Evolutionary conservation across 2,329 filamentous ascomycete genomes (phyloP).

Genomic region (Pyrenophora tritici-repentis): DNA sequence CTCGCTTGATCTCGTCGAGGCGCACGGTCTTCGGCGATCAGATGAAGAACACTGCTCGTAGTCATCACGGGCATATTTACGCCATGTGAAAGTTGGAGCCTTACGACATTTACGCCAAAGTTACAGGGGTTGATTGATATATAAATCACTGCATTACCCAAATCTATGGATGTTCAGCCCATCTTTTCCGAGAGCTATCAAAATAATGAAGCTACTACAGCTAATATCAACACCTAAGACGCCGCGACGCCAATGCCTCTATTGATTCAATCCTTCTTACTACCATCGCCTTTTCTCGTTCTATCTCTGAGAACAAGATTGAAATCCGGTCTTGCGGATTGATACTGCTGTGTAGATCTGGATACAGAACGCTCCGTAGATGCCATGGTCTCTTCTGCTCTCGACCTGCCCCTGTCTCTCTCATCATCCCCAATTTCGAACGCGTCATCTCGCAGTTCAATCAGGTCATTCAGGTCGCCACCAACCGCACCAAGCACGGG

Average conservation of each 20-base stretch:
- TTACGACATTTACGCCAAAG: too few species aligned
- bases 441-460: slow-evolving; percentile 69
- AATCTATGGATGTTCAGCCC: too few species aligned
- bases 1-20: neutral
- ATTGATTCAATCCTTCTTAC: slow-evolving; percentile 37
- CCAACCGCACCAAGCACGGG: slow-evolving; percentile 49
- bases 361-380: slow-evolving; percentile 23
- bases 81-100: neutral
- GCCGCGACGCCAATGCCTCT: neutral
- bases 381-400: slow-evolving; percentile 17
- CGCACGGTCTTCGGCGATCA: slow-evolving; percentile 9
- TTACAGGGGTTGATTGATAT: too few species aligned
- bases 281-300: slow-evolving; percentile 27
- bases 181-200: too few species aligned
- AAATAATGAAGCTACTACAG: slow-evolving; percentile 4
- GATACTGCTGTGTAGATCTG: slow-evolving; percentile 31
- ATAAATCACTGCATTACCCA: too few species aligned
- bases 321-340: slow-evolving; percentile 37
- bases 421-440: slow-evolving; percentile 50
- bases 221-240: slow-evolving; percentile 12
- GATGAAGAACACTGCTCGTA: neutral
- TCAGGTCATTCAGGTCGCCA: slow-evolving; percentile 65
- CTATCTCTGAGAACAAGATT: slow-evolving; percentile 39
- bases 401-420: slow-evolving; percentile 32
- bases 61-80: neutral